phyloP scores from a whole-genome alignment of 2,329 filamentous ascomycete genomes.

The Paecilomyces fulvus region DNA sequence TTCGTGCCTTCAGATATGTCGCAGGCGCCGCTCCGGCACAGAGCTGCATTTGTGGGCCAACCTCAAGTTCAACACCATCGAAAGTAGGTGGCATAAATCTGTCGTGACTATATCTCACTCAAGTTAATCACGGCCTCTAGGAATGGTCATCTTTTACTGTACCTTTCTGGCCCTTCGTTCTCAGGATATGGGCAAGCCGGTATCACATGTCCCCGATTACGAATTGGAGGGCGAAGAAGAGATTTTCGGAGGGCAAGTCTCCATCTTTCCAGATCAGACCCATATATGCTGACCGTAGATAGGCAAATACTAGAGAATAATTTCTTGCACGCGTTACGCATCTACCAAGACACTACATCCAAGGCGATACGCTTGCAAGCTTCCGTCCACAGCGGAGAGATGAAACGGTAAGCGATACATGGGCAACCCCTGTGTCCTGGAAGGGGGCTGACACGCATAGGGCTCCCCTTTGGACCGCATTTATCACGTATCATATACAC shows the following conservation, averaged over 20 bases:
- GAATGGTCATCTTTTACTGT: slow-evolving; percentile 50
- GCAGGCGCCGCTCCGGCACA: slow-evolving; percentile 25
- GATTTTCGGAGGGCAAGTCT: slow-evolving; percentile 42
- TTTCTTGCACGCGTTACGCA: slow-evolving; percentile 46
- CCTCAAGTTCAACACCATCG: slow-evolving; percentile 47
- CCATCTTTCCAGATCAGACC: neutral
- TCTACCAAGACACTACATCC: slow-evolving; percentile 45
- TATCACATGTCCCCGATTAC: slow-evolving; percentile 38
- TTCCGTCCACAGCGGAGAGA: slow-evolving; percentile 44
- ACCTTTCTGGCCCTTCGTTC: slow-evolving; percentile 50
- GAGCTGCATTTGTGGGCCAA: slow-evolving; percentile 45
- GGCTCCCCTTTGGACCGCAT: slow-evolving; percentile 55
- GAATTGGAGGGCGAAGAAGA: slow-evolving; percentile 42
- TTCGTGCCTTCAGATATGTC: slow-evolving; percentile 32
- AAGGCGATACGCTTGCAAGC: slow-evolving; percentile 49
- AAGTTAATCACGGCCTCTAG: slow-evolving; percentile 18
- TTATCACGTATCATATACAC: slow-evolving; percentile 42
- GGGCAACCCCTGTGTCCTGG: neutral
- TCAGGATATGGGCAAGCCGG: slow-evolving; percentile 40
- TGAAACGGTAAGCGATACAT: slow-evolving; percentile 35
- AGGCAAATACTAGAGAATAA: slow-evolving; percentile 46
- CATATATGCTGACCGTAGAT: slow-evolving; percentile 8
- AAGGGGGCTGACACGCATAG: slow-evolving; percentile 13
- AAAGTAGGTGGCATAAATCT: slow-evolving; percentile 32
- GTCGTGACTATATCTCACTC: neutral